phyloP scores from a whole-genome alignment of 2,329 filamentous ascomycete genomes.

The Blastomyces gilchristii region DNA sequence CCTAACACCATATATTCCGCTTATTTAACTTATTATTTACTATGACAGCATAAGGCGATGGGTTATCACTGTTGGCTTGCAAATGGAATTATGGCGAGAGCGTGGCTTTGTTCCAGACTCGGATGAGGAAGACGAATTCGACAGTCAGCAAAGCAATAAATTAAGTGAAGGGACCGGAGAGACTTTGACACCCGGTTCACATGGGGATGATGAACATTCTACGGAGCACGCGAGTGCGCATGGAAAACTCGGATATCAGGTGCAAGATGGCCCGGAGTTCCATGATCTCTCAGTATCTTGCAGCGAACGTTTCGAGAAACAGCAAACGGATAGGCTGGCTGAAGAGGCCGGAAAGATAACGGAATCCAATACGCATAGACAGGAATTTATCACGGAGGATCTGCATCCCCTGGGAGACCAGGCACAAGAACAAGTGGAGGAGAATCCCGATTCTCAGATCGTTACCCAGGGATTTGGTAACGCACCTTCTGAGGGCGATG shows the following conservation, averaged over 20 bases:
- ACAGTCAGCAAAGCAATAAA: constrained; percentile 22
- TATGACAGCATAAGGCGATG: constrained; percentile 19
- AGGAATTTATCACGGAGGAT: neutral
- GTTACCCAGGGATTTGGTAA: neutral
- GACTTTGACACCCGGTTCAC: neutral
- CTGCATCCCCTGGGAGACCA: neutral
- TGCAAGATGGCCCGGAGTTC: neutral
- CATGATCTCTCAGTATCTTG: neutral
- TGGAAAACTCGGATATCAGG: neutral
- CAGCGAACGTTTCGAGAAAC: neutral
- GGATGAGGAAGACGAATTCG: constrained; percentile 37
- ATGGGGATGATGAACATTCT: constrained; percentile 2
- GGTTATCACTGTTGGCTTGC: constrained; percentile 19
- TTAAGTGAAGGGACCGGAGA: neutral
- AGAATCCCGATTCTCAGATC: neutral
- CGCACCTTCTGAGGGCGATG: neutral
- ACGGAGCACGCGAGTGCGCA: neutral
- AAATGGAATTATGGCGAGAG: constrained; percentile 42
- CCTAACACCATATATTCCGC: neutral
- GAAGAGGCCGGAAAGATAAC: neutral
- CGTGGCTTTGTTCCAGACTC: constrained; percentile 45
- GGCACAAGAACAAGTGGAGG: neutral
- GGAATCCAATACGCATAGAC: neutral
- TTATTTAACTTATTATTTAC: neutral
- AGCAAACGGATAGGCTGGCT: neutral